phyloP scores from a whole-genome alignment of 2,329 filamentous ascomycete genomes.

The Teratosphaeria destructans region DNA sequence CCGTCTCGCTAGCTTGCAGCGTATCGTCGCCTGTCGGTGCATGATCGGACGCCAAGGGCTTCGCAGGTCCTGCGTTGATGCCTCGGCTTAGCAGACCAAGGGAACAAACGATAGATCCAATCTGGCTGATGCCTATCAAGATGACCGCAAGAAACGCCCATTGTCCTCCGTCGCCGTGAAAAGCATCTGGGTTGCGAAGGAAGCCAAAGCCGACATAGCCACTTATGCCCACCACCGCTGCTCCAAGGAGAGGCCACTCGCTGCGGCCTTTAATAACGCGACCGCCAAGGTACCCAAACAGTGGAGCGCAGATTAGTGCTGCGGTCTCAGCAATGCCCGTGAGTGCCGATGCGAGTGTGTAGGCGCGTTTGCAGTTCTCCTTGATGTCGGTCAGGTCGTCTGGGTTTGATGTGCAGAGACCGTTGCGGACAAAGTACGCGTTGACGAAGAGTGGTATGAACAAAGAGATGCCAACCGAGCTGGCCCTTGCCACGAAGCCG shows the following conservation, averaged over 20 bases:
- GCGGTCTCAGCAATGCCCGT: constrained; percentile 82
- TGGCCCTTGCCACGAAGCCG: constrained; percentile 88
- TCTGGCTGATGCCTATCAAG: constrained; percentile 83
- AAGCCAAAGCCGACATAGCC: constrained; percentile 70
- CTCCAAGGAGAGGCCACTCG: constrained; percentile 63
- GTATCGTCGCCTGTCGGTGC: constrained; percentile 6
- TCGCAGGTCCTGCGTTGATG: constrained; percentile 36
- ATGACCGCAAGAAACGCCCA: constrained; percentile 58
- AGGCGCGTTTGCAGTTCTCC: constrained; percentile 73
- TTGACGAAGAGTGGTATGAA: constrained; percentile 93
- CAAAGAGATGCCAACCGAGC: constrained; percentile 86
- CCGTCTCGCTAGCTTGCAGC: constrained; percentile 7
- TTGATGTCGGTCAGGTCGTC: constrained; percentile 54
- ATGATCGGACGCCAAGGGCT: constrained; percentile 9
- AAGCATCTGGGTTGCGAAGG: constrained; percentile 65
- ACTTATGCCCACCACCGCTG: constrained; percentile 61
- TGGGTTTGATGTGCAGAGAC: constrained; percentile 55
- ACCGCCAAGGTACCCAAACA: constrained; percentile 79
- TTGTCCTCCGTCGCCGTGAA: constrained; percentile 49
- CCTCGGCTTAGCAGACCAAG: constrained; percentile 78
- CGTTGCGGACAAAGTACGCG: constrained; percentile 72
- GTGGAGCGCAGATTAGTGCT: constrained; percentile 71
- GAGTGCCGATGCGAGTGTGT: constrained; percentile 75
- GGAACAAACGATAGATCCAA: constrained; percentile 91
- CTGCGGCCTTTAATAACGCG: constrained; percentile 40